Evolutionary conservation across 2,329 filamentous ascomycete genomes (phyloP).

Genomic region (Torrubiellomyces zombiae): DNA sequence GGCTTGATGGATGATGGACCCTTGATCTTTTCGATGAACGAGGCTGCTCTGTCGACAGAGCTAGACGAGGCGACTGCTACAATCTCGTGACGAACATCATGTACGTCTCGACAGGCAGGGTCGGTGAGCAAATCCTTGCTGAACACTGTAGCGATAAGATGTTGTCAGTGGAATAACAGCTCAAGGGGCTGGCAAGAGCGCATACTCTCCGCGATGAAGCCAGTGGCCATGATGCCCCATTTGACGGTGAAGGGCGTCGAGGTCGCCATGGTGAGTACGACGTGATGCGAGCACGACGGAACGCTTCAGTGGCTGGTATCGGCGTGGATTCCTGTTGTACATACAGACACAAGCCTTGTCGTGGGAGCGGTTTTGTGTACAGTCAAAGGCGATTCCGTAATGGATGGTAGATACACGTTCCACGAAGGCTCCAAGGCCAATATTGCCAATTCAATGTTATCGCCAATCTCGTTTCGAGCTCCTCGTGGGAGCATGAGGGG

Average conservation of each 20-base stretch:
- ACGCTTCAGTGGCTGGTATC: too few species aligned
- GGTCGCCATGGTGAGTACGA: constrained; percentile 20
- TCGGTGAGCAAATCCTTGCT: constrained; percentile 64
- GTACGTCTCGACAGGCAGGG: constrained; percentile 49
- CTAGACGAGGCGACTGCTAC: constrained; percentile 68
- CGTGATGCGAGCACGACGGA: too few species aligned
- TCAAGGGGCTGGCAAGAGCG: constrained; percentile 2
- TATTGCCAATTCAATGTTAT: too few species aligned
- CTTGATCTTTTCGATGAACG: constrained; percentile 56
- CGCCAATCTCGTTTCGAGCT: too few species aligned
- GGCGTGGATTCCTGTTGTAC: too few species aligned
- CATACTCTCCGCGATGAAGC: constrained; percentile 40
- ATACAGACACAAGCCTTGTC: too few species aligned
- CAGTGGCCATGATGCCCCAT: constrained; percentile 47
- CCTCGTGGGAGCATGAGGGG: too few species aligned
- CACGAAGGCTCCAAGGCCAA: too few species aligned
- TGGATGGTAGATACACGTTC: too few species aligned
- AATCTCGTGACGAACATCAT: constrained; percentile 60
- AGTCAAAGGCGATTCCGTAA: too few species aligned
- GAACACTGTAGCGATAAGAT: constrained; percentile 31
- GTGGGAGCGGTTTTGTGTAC: too few species aligned
- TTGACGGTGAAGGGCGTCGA: constrained; percentile 28
- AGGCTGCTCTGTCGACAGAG: constrained; percentile 48
- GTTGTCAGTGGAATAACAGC: background rate
- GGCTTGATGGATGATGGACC: constrained; percentile 51